Conservation (phyloP, 495 filamentous ascomycete species). For the Tirmania nivea region DNA sequence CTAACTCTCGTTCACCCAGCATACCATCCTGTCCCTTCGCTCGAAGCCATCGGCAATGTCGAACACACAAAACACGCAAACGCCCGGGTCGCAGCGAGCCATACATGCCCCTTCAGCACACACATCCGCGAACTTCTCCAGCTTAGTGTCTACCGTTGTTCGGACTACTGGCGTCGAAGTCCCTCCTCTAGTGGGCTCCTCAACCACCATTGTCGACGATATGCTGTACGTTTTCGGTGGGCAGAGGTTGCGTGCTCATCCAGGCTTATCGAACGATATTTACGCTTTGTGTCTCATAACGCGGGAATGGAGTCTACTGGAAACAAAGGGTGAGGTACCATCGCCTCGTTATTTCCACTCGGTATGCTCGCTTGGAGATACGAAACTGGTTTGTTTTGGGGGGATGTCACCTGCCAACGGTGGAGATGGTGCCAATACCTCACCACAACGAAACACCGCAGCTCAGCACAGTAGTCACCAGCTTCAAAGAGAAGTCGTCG, state of each 20-base stretch:
- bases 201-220: constrained; percentile 83
- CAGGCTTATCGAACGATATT: constrained; percentile 60
- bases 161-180: constrained; percentile 80
- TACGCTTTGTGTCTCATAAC: constrained; percentile 83
- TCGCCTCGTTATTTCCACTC: constrained; percentile 91
- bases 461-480: constrained; percentile 22
- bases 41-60: not conserved
- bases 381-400: constrained; percentile 90
- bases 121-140: constrained; percentile 17
- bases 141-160: constrained; percentile 16
- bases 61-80: not conserved
- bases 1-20: too few relatives aligned
- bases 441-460: constrained; percentile 23
- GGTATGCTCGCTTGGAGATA: constrained; percentile 77
- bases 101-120: constrained; percentile 5
- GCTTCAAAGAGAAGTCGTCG: constrained; percentile 53
- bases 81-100: not conserved
- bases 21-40: too few relatives aligned
- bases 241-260: constrained; percentile 54
- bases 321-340: constrained; percentile 63
- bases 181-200: constrained; percentile 75
- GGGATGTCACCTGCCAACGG: constrained; percentile 62
- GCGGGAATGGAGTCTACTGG: constrained; percentile 80
- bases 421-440: constrained; percentile 16
- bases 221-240: constrained; percentile 94